Conservation (phyloP, 2,329 filamentous ascomycete genomes). For the Pseudogymnoascus sp. region DNA sequence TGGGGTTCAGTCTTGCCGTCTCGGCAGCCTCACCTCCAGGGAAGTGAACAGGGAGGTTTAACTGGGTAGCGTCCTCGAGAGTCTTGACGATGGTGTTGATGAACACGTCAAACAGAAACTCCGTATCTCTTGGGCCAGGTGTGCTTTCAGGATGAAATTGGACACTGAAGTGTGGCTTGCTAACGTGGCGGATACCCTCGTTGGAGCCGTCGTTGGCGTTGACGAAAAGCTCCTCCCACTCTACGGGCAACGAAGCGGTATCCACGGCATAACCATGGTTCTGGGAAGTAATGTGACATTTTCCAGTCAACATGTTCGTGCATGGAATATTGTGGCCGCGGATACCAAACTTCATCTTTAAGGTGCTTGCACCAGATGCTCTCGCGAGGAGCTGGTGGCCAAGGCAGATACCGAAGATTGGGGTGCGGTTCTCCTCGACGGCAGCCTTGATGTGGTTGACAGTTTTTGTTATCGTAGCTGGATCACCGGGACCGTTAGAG, state of each 20-base stretch:
- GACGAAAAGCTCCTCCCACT: slow-evolving; percentile 91
- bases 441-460: slow-evolving; percentile 80
- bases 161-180: slow-evolving; percentile 93
- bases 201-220: slow-evolving; percentile 98
- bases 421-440: slow-evolving; percentile 72
- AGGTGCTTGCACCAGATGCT: slow-evolving; percentile 74
- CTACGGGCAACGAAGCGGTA: slow-evolving; percentile 60
- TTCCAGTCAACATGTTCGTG: slow-evolving; percentile 89
- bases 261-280: slow-evolving; percentile 97
- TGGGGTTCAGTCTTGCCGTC: slow-evolving; percentile 67
- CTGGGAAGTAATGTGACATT: slow-evolving; percentile 97
- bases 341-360: slow-evolving; percentile 99
- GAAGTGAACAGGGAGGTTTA: slow-evolving; percentile 71
- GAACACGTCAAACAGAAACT: slow-evolving; percentile 96
- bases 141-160: slow-evolving; percentile 98
- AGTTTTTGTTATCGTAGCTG: slow-evolving; percentile 78
- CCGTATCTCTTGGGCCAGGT: slow-evolving; percentile 88
- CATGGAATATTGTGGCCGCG: slow-evolving; percentile 97
- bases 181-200: slow-evolving; percentile 85
- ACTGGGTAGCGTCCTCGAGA: slow-evolving; percentile 55
- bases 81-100: slow-evolving; percentile 73
- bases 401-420: slow-evolving; percentile 96
- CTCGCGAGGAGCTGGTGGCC: slow-evolving; percentile 89
- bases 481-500: slow-evolving; percentile 96
- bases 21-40: slow-evolving; percentile 76